These are phyloP conservation scores for Beta vulgaris DNA, from an alignment of 148 eudicot species.

Conservation along the genomic window DNA sequence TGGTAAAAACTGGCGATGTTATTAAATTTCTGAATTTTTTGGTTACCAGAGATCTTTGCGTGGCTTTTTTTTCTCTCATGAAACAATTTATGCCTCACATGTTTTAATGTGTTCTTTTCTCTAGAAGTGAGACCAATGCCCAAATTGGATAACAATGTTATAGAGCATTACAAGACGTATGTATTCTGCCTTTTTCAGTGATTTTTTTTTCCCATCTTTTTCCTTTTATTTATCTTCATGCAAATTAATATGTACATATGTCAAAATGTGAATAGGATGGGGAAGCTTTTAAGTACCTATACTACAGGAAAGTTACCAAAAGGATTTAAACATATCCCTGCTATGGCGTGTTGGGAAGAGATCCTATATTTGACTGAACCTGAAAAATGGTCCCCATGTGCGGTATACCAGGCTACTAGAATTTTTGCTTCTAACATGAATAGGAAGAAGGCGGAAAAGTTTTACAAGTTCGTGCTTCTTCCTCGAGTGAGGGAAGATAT, in stretches of 20 bases:
- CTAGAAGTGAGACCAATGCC: constrained; percentile 48
- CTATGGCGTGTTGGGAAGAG: constrained; percentile 75
- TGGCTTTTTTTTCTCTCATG: not conserved
- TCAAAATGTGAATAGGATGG: constrained; percentile 50
- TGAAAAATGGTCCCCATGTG: constrained; percentile 88
- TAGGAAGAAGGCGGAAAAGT: constrained; percentile 71
- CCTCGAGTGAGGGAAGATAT: constrained; percentile 86
- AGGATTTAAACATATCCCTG: constrained; percentile 72
- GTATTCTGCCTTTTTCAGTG: constrained; percentile 6
- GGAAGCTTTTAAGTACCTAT: constrained; percentile 63
- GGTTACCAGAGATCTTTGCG: not conserved
- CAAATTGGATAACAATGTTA: constrained; percentile 56
- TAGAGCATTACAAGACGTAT: constrained; percentile 80
- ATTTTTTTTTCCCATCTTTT: not conserved
- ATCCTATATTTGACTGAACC: constrained; percentile 83
- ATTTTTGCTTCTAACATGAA: constrained; percentile 88
- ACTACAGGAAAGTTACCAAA: constrained; percentile 83
- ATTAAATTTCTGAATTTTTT: not conserved
- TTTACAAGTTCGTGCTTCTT: constrained; percentile 77
- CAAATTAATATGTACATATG: not conserved
- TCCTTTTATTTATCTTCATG: not conserved
- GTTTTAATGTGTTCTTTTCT: constrained; percentile 10
- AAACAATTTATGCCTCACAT: not conserved
- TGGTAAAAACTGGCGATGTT: constrained; percentile 29
- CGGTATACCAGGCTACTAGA: constrained; percentile 85